Conservation (phyloP, 2,329 filamentous ascomycete species). For the Coniella vitis region DNA sequence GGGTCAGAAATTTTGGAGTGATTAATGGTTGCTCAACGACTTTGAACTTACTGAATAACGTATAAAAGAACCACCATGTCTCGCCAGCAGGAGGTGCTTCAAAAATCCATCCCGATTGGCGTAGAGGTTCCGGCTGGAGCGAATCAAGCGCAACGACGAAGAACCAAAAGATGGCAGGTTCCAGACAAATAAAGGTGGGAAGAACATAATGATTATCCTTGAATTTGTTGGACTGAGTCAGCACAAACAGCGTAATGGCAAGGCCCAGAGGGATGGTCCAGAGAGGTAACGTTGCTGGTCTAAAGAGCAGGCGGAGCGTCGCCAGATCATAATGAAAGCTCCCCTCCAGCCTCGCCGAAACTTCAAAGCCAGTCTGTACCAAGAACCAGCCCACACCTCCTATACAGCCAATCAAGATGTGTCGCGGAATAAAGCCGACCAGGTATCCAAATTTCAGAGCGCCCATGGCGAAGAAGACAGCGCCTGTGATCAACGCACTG, state of each 20-base stretch:
- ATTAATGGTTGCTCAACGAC: neutral
- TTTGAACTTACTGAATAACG: slow-evolving; percentile 70
- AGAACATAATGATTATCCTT: slow-evolving; percentile 73
- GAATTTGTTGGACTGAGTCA: slow-evolving; percentile 49
- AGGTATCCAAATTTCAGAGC: slow-evolving; percentile 81
- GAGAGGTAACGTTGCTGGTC: slow-evolving; percentile 66
- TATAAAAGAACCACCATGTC: slow-evolving; percentile 98
- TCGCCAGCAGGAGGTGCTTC: slow-evolving; percentile 75
- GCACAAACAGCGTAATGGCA: slow-evolving; percentile 62
- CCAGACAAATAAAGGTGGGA: slow-evolving; percentile 75
- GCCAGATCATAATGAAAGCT: slow-evolving; percentile 74
- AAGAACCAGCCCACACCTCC: slow-evolving; percentile 96
- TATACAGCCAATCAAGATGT: slow-evolving; percentile 95
- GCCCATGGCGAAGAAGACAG: slow-evolving; percentile 89
- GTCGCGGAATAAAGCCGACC: slow-evolving; percentile 92
- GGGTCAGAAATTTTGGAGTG: slow-evolving; percentile 17
- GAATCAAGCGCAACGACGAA: slow-evolving; percentile 63
- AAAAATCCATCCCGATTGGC: slow-evolving; percentile 83
- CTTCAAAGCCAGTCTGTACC: slow-evolving; percentile 83
- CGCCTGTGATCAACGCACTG: slow-evolving; percentile 83
- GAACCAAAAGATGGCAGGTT: slow-evolving; percentile 72
- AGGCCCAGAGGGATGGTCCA: slow-evolving; percentile 78
- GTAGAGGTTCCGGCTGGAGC: slow-evolving; percentile 60
- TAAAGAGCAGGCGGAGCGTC: slow-evolving; percentile 69
- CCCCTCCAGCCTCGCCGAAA: slow-evolving; percentile 81